These are phyloP conservation scores for Phytophthora ohioensis DNA, from an alignment of 352 stramenopile genomes.

Conservation along the genomic window DNA sequence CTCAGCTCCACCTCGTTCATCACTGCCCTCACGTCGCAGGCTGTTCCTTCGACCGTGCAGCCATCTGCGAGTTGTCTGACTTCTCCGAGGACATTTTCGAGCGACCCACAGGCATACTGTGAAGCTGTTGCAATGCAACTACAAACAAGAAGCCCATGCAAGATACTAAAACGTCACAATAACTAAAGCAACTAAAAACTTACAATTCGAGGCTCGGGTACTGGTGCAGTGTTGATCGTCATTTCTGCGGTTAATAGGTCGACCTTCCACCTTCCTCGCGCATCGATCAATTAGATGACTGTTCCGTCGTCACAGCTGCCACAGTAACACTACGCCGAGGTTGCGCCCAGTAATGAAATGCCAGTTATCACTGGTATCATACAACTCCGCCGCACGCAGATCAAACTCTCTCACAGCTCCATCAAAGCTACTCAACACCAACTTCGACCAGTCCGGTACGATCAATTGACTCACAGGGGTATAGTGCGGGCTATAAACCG, in stretches of 20 bases:
- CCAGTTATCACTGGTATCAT: slow-evolving; percentile 53
- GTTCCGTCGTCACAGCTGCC: slow-evolving; percentile 74
- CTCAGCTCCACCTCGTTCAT: too few relatives aligned
- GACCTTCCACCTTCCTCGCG: slow-evolving; percentile 30
- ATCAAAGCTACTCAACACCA: slow-evolving; percentile 81
- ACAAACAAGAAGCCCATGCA: slow-evolving; percentile 12
- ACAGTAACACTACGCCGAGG: slow-evolving; percentile 46
- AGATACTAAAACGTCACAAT: slow-evolving; percentile 10
- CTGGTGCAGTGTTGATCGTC: slow-evolving; percentile 89
- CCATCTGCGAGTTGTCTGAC: too few relatives aligned
- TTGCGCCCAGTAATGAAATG: slow-evolving; percentile 65
- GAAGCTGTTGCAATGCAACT: slow-evolving; percentile 81
- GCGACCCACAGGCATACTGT: slow-evolving; percentile 87
- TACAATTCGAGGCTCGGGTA: slow-evolving; percentile 73
- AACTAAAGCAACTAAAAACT: slow-evolving; percentile 28
- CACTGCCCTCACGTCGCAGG: too few relatives aligned
- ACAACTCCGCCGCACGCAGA: slow-evolving; percentile 63
- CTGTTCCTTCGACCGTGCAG: too few relatives aligned
- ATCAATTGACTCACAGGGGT: slow-evolving; percentile 75
- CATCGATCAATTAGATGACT: slow-evolving; percentile 61
- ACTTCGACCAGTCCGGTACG: slow-evolving; percentile 63
- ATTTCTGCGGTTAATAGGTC: slow-evolving; percentile 78
- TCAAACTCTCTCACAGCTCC: slow-evolving; percentile 77
- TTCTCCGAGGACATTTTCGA: slow-evolving; percentile 57
- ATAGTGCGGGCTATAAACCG: slow-evolving; percentile 74